Base-by-base conservation (phyloP, 176 grass and related monocot species). In the Alloteropsis semialata region DNA sequence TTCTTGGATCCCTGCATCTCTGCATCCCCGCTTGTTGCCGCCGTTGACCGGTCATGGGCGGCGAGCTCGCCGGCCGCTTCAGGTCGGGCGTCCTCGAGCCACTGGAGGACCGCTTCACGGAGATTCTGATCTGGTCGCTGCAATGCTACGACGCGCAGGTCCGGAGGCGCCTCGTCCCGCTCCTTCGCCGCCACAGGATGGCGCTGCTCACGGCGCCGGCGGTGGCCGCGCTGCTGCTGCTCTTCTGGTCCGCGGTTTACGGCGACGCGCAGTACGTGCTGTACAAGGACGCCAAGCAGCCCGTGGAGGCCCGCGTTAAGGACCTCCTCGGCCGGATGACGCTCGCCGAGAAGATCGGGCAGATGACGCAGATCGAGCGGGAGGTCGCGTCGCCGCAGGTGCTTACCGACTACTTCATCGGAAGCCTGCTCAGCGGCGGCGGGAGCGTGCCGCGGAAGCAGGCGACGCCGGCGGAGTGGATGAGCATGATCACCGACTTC, bases 361-460 rank as follows among this genome's bases (percentile, higher is more conserved):
- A 99, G 83, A 99, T 99, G 96, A 99, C 93, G 33, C 96, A 99
- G 87, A 96, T 99, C 72, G 96, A 99, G 72, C 88, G 96, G 67
- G 33, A 72, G 8, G 89, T 91, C 21, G 89, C 93, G 29, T 83
- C 93, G 18, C 89, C 93, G 63, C 43, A 99, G 28, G 85, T 96
- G 63, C 82, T 99, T 67, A 85, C 77, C 77, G 84, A 93, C 73
- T 76, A 87, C 82, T 96, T 84, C 86, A 99, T 99, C 59, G 96
- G 96, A 74, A 99, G 96, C 89, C 39, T 99, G 50, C 88, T 99
- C 21, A 99, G 96, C 63, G 96, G 93, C 41, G 96, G 96, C 77
- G 96, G 96, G 3, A 96, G 96, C 84, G 89, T 93, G 70, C 93
- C 93, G 69, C 77, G 55, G 7, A 81, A 82, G 80, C 87, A 90